Conservation (phyloP, 1,139 yeast species). For the Nakaseomyces bracarensis region DNA sequence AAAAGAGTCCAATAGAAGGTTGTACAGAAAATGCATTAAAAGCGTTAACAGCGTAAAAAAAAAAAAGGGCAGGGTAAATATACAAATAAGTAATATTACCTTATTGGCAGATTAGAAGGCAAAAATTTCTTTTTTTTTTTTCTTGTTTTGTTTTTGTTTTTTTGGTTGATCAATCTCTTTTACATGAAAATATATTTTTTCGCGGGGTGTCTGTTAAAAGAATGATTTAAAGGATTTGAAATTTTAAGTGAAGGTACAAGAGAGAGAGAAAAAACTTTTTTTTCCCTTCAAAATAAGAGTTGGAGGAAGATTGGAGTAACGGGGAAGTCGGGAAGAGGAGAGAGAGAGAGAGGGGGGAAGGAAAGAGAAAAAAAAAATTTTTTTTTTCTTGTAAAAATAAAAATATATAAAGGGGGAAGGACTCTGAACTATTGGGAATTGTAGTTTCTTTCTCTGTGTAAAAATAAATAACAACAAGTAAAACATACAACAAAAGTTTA, state of each 20-base stretch:
- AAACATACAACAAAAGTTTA: background rate
- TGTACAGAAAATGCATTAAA: too few species aligned
- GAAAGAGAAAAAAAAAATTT: too few species aligned
- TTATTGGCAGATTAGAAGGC: too few species aligned
- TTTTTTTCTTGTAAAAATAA: too few species aligned
- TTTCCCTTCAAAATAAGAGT: background rate
- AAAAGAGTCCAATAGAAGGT: too few species aligned
- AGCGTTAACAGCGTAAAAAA: too few species aligned
- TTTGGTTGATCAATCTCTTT: background rate
- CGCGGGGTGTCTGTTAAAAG: conserved; percentile 4
- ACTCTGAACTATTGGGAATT: background rate
- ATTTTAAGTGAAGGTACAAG: conserved; percentile 6
- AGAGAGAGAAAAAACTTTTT: conserved; percentile 1
- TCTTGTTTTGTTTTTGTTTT: background rate
- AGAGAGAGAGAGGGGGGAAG: too few species aligned
- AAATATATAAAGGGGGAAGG: too few species aligned
- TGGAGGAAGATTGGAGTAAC: background rate
- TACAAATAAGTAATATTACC: too few species aligned
- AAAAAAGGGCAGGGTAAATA: too few species aligned
- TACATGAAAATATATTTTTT: background rate
- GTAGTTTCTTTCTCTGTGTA: background rate
- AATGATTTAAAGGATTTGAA: conserved; percentile 6
- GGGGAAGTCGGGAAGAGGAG: too few species aligned
- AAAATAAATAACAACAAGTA: background rate
- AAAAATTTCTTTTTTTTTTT: conserved; percentile 2